phyloP scores from a whole-genome alignment of 2,329 filamentous ascomycete genomes.

The Chaetothyriales sp. region DNA sequence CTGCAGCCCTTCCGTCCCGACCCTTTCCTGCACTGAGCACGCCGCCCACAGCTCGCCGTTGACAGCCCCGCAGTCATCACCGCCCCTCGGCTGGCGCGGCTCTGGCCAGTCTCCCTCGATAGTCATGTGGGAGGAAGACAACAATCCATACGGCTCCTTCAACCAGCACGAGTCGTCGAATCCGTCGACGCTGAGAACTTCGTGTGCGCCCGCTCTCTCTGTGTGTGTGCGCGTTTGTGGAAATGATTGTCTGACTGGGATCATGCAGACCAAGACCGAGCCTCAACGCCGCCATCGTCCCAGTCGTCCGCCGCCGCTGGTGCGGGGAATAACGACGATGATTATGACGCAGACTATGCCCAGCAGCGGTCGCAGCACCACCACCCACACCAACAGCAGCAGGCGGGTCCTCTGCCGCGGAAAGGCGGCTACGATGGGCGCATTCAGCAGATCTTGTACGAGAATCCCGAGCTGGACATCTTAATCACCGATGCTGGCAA shows the following conservation, averaged over 20 bases:
- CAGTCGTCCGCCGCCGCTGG: slow-evolving; percentile 27
- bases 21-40: background rate
- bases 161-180: slow-evolving; percentile 52
- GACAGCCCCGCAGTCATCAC: background rate
- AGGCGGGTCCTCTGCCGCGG: slow-evolving; percentile 42
- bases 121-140: slow-evolving; percentile 94
- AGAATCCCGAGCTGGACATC: slow-evolving; percentile 79
- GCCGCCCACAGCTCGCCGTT: too few relatives aligned
- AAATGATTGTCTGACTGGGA: background rate
- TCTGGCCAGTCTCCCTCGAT: too few relatives aligned
- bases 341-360: slow-evolving; percentile 37
- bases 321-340: slow-evolving; percentile 41
- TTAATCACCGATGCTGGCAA: slow-evolving; percentile 91
- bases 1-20: background rate
- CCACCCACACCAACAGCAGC: slow-evolving; percentile 33
- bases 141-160: slow-evolving; percentile 94
- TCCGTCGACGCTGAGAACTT: slow-evolving; percentile 27
- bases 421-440: slow-evolving; percentile 86
- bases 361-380: too few relatives aligned
- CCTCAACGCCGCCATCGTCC: background rate
- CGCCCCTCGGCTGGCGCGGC: background rate
- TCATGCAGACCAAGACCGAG: background rate
- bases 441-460: slow-evolving; percentile 93
- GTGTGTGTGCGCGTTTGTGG: background rate
- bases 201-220: slow-evolving; percentile 1